Evolutionary conservation across 1,284 basidiomycete genomes (phyloP).

Genomic region (Pseudozyma thailandica): DNA sequence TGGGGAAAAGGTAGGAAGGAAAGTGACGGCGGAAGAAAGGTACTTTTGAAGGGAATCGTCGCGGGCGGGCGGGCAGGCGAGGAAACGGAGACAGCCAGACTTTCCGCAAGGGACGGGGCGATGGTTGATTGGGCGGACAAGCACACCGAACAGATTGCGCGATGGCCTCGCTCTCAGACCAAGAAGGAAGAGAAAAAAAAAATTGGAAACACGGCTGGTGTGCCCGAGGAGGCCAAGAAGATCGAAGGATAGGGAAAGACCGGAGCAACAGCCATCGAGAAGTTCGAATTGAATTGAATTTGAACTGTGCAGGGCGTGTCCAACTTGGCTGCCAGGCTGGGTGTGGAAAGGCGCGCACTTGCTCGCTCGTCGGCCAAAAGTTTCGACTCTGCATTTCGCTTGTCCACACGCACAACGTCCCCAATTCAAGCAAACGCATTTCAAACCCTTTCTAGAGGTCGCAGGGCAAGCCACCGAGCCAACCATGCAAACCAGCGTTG

Average conservation of each 20-base stretch:
- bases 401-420: constrained; percentile 2
- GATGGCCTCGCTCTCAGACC: constrained; percentile 9
- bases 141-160: constrained; percentile 6
- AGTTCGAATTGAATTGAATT: constrained; percentile 26
- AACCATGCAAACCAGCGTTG: background rate
- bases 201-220: constrained; percentile 15
- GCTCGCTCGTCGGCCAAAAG: background rate
- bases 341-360: background rate
- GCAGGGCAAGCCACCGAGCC: background rate
- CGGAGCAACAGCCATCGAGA: constrained; percentile 31
- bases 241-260: constrained; percentile 48
- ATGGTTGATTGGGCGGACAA: constrained; percentile 22
- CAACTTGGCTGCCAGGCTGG: constrained; percentile 19
- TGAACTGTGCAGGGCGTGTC: too few species aligned
- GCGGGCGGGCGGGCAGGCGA: constrained; percentile 6
- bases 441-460: background rate
- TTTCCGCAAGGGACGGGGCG: constrained; percentile 4
- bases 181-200: constrained; percentile 10
- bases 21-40: constrained; percentile 23
- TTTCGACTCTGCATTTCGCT: constrained; percentile 4
- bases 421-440: background rate
- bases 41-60: constrained; percentile 40
- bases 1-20: constrained; percentile 30
- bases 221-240: constrained; percentile 14
- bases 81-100: too few species aligned